Conservation (phyloP, 1,284 basidiomycete species). For the Ceraceosorus guamensis region DNA sequence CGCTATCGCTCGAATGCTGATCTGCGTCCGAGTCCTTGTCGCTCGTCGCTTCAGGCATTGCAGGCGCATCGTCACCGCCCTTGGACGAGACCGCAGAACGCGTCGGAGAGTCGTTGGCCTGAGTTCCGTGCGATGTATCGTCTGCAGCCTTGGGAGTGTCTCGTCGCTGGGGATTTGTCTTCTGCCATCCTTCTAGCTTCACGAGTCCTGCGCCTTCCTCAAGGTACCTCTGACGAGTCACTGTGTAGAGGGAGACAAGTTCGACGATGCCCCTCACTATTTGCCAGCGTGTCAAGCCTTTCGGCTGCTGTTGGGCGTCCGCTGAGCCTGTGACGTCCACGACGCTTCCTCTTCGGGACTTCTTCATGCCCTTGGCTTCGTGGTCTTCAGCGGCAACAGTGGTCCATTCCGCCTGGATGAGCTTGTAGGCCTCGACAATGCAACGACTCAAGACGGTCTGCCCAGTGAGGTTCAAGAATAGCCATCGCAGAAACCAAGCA, state of each 20-base stretch:
- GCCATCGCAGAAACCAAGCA: slow-evolving; percentile 43
- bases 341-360: not conserved
- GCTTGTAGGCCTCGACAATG: slow-evolving; percentile 30
- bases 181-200: not conserved
- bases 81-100: not conserved
- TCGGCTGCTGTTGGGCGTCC: not conserved
- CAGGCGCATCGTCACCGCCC: not conserved
- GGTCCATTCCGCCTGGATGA: slow-evolving; percentile 43
- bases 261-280: slow-evolving; percentile 38
- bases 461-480: slow-evolving; percentile 35
- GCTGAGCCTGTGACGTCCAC: no score
- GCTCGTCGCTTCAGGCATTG: not conserved
- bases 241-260: slow-evolving; percentile 37
- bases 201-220: slow-evolving; percentile 35
- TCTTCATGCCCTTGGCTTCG: slow-evolving; percentile 17
- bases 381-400: slow-evolving; percentile 41
- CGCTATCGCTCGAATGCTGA: slow-evolving; percentile 9
- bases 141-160: no score
- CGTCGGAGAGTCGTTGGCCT: not conserved
- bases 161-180: not conserved
- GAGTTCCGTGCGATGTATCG: no score
- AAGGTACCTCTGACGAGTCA: slow-evolving; percentile 37
- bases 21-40: slow-evolving; percentile 1
- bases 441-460: slow-evolving; percentile 39
- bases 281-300: slow-evolving; percentile 35